These are phyloP conservation scores for Comarum palustre DNA, from an alignment of 306 rosid species.

Conservation along the genomic window DNA sequence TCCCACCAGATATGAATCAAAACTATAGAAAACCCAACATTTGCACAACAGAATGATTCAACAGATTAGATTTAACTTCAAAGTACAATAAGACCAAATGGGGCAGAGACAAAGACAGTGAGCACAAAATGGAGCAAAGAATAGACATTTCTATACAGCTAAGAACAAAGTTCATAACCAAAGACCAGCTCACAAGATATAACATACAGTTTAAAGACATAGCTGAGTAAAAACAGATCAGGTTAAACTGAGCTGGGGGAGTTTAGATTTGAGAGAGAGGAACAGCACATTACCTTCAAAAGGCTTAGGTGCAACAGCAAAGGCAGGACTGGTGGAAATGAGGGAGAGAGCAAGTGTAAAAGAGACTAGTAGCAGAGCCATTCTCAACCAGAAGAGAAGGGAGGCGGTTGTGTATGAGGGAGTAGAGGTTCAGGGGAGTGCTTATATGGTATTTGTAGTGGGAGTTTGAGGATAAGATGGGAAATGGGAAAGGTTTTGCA, in stretches of 20 bases:
- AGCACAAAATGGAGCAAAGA: slow-evolving; percentile 5
- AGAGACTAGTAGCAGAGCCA: slow-evolving; percentile 39
- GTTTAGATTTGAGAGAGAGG: background rate
- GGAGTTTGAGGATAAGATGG: slow-evolving; percentile 17
- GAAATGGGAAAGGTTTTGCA: slow-evolving; percentile 26
- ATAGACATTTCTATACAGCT: background rate
- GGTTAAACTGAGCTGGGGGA: slow-evolving; percentile 13
- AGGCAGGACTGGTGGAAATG: slow-evolving; percentile 41
- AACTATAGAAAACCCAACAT: background rate
- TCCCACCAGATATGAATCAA: slow-evolving; percentile 2
- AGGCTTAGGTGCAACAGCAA: slow-evolving; percentile 32
- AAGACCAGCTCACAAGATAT: background rate
- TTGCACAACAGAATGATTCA: background rate
- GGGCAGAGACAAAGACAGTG: background rate
- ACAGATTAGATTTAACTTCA: background rate
- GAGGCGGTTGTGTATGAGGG: slow-evolving; percentile 22
- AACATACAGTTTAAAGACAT: background rate
- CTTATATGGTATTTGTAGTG: slow-evolving; percentile 32
- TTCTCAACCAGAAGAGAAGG: slow-evolving; percentile 16
- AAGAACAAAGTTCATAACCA: background rate
- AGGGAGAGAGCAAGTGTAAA: slow-evolving; percentile 34
- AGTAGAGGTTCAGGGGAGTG: slow-evolving; percentile 4
- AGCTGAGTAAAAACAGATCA: slow-evolving; percentile 19
- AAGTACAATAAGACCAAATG: background rate
- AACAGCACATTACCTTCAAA: slow-evolving; percentile 53